Conservation (phyloP, 2,329 filamentous ascomycete species). For the Botrytis fabae region DNA sequence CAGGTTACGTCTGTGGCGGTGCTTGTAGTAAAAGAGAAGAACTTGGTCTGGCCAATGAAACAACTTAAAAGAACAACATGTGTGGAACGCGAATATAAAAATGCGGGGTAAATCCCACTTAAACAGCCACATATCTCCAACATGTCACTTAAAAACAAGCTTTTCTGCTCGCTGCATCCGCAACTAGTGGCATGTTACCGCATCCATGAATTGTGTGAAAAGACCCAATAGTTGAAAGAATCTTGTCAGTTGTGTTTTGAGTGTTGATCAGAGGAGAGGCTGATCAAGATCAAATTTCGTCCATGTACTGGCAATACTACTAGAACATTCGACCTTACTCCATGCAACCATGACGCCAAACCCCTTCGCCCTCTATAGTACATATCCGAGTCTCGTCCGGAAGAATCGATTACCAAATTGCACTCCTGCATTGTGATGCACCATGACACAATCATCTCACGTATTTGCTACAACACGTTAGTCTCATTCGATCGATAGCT, state of each 20-base stretch:
- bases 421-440: not conserved
- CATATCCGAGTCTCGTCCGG: not conserved
- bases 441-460: conserved; percentile 37
- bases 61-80: not conserved
- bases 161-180: conserved; percentile 4
- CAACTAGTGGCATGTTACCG: not conserved
- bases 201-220: not conserved
- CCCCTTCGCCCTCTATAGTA: not conserved
- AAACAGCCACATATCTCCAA: conserved; percentile 4
- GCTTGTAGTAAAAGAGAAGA: not conserved
- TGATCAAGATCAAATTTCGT: conserved; percentile 2
- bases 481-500: conserved; percentile 18
- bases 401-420: not conserved
- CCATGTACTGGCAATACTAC: not conserved
- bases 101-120: not conserved
- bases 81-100: not conserved
- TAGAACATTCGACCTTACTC: not conserved
- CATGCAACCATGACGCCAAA: conserved; percentile 2
- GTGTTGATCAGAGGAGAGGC: not conserved
- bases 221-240: not conserved
- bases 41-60: not conserved
- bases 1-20: conserved; percentile 14
- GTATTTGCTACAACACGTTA: conserved; percentile 38
- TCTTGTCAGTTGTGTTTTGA: not conserved
- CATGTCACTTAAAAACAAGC: conserved; percentile 17